These are phyloP conservation scores for Collybia nuda DNA, from an alignment of 768 basidiomycete species.

Conservation along the genomic window DNA sequence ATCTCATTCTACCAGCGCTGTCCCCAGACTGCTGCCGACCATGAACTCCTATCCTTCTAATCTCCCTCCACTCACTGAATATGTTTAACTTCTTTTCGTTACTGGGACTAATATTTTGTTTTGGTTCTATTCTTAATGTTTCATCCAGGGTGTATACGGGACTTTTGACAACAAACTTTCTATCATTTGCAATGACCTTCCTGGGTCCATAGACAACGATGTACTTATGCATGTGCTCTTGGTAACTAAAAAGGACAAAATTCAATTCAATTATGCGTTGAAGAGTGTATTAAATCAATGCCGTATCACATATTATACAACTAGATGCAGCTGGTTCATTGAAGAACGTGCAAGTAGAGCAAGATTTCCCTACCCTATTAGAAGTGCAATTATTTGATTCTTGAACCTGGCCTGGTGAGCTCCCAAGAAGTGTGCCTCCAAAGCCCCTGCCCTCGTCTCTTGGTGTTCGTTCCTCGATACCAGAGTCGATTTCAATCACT, in stretches of 20 bases:
- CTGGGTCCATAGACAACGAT: conserved; percentile 15
- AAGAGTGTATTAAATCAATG: conserved; percentile 27
- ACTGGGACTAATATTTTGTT: conserved; percentile 16
- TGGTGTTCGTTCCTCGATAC: conserved; percentile 45
- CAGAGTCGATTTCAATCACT: conserved; percentile 52
- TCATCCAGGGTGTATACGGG: conserved; percentile 27
- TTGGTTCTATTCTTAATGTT: conserved; percentile 24
- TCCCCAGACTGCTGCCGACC: conserved; percentile 19
- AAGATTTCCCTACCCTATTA: conserved; percentile 35
- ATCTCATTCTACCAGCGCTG: conserved; percentile 17
- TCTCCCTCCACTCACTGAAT: conserved; percentile 41
- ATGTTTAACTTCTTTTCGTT: conserved; percentile 32
- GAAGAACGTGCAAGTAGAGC: conserved; percentile 57
- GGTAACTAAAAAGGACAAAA: background rate
- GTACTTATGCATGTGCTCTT: background rate
- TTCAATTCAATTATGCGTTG: too few relatives aligned
- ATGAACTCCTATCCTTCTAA: conserved; percentile 24
- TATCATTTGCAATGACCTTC: conserved; percentile 11
- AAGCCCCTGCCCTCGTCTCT: conserved; percentile 69
- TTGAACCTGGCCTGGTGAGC: conserved; percentile 4
- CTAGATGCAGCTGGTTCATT: conserved; percentile 42
- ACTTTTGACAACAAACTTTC: conserved; percentile 22
- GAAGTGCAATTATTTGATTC: background rate
- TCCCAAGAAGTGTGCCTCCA: conserved; percentile 68
- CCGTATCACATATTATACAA: conserved; percentile 51